phyloP scores from a whole-genome alignment of 2,329 filamentous ascomycete genomes.

The Shiraia bambusicola region DNA sequence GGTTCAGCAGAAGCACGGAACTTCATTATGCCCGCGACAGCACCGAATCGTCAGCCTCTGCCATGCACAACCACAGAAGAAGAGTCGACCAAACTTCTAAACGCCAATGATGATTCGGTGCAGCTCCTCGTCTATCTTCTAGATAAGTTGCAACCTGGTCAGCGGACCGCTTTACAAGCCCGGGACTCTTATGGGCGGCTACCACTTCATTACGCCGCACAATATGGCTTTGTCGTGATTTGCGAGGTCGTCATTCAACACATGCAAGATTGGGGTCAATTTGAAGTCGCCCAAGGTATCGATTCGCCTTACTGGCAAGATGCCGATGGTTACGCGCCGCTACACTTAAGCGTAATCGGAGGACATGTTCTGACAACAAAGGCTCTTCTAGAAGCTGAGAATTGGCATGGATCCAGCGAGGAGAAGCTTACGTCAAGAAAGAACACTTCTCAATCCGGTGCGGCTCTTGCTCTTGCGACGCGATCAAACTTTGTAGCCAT shows the following conservation, averaged over 20 bases:
- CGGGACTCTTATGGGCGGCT: slow-evolving; percentile 79
- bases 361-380: slow-evolving; percentile 86
- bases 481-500: slow-evolving; percentile 85
- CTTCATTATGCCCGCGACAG: slow-evolving; percentile 77
- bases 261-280: slow-evolving; percentile 87
- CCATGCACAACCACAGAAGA: slow-evolving; percentile 67
- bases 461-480: slow-evolving; percentile 82
- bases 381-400: slow-evolving; percentile 76
- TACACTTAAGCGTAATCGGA: slow-evolving; percentile 89
- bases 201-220: slow-evolving; percentile 89
- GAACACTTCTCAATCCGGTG: slow-evolving; percentile 76
- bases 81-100: slow-evolving; percentile 59
- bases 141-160: slow-evolving; percentile 66
- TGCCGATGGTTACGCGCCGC: slow-evolving; percentile 81
- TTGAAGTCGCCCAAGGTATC: slow-evolving; percentile 80
- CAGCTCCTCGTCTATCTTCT: slow-evolving; percentile 65
- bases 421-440: slow-evolving; percentile 66
- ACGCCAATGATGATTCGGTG: slow-evolving; percentile 73
- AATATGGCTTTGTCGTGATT: slow-evolving; percentile 91
- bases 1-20: slow-evolving; percentile 60
- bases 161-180: slow-evolving; percentile 66
- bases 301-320: slow-evolving; percentile 91
- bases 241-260: slow-evolving; percentile 83
- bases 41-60: slow-evolving; percentile 63
- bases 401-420: slow-evolving; percentile 66